phyloP scores from a whole-genome alignment of 352 stramenopile genomes.

The Thalassiosira oceanica region DNA sequence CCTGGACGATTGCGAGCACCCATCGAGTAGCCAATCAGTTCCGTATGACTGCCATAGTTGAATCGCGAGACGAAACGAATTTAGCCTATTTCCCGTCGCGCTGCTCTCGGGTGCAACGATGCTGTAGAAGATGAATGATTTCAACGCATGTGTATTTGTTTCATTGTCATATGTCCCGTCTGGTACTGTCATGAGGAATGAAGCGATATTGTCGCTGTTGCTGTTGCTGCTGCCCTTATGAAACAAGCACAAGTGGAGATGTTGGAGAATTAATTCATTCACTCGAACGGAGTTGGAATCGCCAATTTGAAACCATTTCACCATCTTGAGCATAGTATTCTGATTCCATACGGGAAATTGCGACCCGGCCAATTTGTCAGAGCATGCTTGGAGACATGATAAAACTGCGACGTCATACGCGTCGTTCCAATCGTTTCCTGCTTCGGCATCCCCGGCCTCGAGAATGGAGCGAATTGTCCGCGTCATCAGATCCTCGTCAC shows the following conservation, averaged over 20 bases:
- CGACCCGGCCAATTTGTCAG: no score
- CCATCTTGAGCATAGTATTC: slow-evolving; percentile 21
- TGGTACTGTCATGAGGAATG: neutral
- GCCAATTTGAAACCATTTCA: slow-evolving; percentile 35
- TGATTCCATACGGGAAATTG: slow-evolving; percentile 1
- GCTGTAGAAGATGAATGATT: slow-evolving; percentile 44
- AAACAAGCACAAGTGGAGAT: slow-evolving; percentile 9
- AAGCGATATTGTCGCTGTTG: slow-evolving; percentile 4
- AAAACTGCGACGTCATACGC: slow-evolving; percentile 21
- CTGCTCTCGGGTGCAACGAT: slow-evolving; percentile 23
- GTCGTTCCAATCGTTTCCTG: slow-evolving; percentile 5
- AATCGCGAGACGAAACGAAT: neutral
- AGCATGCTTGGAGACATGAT: slow-evolving; percentile 8
- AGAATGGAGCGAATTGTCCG: slow-evolving; percentile 25
- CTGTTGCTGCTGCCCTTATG: neutral
- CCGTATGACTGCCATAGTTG: slow-evolving; percentile 34
- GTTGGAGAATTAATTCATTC: slow-evolving; percentile 9
- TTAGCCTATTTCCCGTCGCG: neutral
- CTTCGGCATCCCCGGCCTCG: neutral
- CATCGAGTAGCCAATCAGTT: slow-evolving; percentile 30
- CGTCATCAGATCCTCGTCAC: slow-evolving; percentile 10
- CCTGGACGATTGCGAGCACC: neutral
- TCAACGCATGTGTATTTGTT: slow-evolving; percentile 11
- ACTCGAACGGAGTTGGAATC: slow-evolving; percentile 1
- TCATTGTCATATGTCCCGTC: neutral